Conservation (phyloP, 1,284 basidiomycete species). For the Malassezia sympodialis region DNA sequence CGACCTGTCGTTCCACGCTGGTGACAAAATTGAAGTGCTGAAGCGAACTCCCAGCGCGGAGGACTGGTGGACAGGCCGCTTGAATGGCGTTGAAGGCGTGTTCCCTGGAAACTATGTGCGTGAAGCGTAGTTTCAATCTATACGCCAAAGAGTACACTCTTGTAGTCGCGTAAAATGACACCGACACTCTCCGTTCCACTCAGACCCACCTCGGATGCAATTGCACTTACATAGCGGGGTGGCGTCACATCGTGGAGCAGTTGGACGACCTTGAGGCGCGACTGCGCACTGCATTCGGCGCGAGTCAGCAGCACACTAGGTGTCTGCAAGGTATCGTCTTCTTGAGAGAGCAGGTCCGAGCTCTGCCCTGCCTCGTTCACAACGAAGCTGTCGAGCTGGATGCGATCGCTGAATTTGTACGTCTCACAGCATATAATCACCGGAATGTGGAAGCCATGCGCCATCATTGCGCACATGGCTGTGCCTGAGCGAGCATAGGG, state of each 20-base stretch:
- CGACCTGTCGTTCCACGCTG: constrained; percentile 78
- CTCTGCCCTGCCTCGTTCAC: constrained; percentile 68
- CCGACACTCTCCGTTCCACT: constrained; percentile 45
- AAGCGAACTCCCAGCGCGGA: constrained; percentile 73
- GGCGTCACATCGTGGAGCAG: constrained; percentile 46
- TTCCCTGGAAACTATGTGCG: constrained; percentile 63
- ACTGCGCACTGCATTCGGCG: constrained; percentile 22
- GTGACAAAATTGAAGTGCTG: constrained; percentile 87
- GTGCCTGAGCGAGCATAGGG: constrained; percentile 90
- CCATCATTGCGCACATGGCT: constrained; percentile 90
- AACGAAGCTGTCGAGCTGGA: constrained; percentile 86
- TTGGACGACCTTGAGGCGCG: constrained; percentile 33
- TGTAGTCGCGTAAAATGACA: constrained; percentile 45
- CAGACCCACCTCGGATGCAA: constrained; percentile 43
- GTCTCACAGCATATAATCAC: constrained; percentile 96
- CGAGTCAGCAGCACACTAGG: constrained; percentile 20
- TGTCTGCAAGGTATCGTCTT: constrained; percentile 11
- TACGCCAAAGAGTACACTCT: constrained; percentile 41
- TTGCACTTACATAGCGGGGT: constrained; percentile 38
- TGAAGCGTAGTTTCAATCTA: constrained; percentile 20
- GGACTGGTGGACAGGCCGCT: constrained; percentile 94
- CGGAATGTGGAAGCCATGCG: constrained; percentile 75
- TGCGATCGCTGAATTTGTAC: constrained; percentile 90
- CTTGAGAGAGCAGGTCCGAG: constrained; percentile 21
- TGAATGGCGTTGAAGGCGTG: constrained; percentile 76